A percentile compares a stretch with the other conserved stretches of the same genome.
phyloP scores from a whole-genome alignment of 2,329 filamentous ascomycete genomes.

The Alternaria burnsii region DNA sequence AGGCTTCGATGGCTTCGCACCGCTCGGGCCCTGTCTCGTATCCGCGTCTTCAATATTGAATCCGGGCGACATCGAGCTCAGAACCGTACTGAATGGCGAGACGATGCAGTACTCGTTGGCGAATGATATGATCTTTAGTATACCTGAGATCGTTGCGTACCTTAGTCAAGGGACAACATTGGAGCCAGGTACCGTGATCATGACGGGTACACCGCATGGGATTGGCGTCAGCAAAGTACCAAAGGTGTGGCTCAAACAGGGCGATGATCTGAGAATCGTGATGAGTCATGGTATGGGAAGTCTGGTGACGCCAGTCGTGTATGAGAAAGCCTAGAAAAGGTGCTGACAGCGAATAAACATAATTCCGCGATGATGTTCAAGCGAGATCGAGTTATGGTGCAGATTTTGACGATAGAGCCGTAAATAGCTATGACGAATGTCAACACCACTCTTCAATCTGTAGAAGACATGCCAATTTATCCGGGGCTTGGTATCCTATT shows the following conservation, averaged over 20 bases:
- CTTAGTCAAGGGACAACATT: conserved; percentile 52
- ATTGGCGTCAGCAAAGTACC: conserved; percentile 33
- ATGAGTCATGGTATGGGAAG: background rate
- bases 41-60: conserved; percentile 50
- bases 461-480: no score
- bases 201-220: conserved; percentile 57
- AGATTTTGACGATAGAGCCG: no score
- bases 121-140: conserved; percentile 59
- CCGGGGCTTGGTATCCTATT: background rate
- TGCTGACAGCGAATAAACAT: background rate
- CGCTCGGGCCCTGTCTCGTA: conserved; percentile 52
- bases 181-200: conserved; percentile 55
- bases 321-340: background rate
- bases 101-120: conserved; percentile 52
- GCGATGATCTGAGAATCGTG: background rate
- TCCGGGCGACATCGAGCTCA: conserved; percentile 52
- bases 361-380: no score
- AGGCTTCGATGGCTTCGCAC: background rate
- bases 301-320: background rate
- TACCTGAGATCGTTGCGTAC: conserved; percentile 55
- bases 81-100: conserved; percentile 56
- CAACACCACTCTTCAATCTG: no score
- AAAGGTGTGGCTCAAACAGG: background rate
- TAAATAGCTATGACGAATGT: no score
- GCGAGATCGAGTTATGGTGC: no score